Evolutionary conservation across 805 yeast species (phyloP).

Genomic region (Ogataea polymorpha): DNA sequence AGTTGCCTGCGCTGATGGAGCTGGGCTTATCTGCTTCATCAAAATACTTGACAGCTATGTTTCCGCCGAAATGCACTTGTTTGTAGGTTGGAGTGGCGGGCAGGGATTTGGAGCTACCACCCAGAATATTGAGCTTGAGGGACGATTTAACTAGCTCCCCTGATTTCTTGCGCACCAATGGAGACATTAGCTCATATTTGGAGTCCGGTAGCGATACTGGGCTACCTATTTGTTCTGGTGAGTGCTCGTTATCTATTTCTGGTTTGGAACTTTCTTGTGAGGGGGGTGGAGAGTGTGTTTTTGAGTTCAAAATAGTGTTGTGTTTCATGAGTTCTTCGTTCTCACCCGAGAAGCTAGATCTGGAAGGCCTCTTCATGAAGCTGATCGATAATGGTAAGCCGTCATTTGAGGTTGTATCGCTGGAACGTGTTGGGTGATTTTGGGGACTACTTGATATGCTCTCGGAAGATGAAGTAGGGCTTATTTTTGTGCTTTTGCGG

Average conservation of each 20-base stretch:
- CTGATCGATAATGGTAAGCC: conserved; percentile 32
- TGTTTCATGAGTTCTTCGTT: conserved; percentile 28
- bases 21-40: conserved; percentile 70
- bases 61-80: conserved; percentile 83
- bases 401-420: conserved; percentile 19
- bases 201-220: conserved; percentile 13
- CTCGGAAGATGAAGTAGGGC: neutral
- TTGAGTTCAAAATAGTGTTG: conserved; percentile 31
- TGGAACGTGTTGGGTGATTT: conserved; percentile 13
- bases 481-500: conserved; percentile 1
- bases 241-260: neutral
- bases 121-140: conserved; percentile 43
- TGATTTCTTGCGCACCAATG: conserved; percentile 72
- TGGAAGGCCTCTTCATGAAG: conserved; percentile 32
- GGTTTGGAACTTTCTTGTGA: no score
- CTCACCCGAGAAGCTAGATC: conserved; percentile 26
- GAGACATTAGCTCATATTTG: conserved; percentile 23
- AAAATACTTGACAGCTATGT: conserved; percentile 70
- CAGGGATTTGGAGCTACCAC: conserved; percentile 35
- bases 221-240: conserved; percentile 8
- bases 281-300: neutral
- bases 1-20: conserved; percentile 65
- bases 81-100: conserved; percentile 60
- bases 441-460: neutral
- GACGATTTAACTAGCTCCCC: conserved; percentile 85